Base-by-base conservation (phyloP, 306 rosid genomes). In the Alnus rubra region DNA sequence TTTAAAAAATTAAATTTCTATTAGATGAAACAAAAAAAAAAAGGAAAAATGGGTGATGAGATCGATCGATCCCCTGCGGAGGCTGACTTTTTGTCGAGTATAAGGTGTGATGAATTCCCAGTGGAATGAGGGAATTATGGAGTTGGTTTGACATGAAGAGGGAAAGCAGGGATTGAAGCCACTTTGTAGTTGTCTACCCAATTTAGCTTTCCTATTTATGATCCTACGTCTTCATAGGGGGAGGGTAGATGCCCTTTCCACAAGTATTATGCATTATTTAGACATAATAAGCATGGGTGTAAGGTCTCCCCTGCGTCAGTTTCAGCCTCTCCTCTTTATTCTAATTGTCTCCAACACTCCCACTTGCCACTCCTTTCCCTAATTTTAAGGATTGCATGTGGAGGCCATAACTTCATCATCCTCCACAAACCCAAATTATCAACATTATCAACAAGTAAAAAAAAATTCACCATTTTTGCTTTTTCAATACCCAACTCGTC, bases 121-220 rank as follows among this genome's bases (percentile, higher is more conserved):
- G 2, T 33, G 2, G 39, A 80, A 80, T 19, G 65, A 59, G 79
- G 70, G 70, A 81, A 77, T 75, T 64, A 35, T 78, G 80, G 67
- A 49, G n/a, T 80, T 7, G 81, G 75, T 71, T 83, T 81, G 83
- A 81, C 80, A 54, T 73, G 51, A 74, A 53, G 51, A 82, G 79
- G 45, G 45, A 59, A 4, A 55, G 51, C 80, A 79, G 52, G 73
- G 6, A 62, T 56, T 73, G 52, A 51, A 78, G 10, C 74, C 6
- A 73, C 88, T 69, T 82, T 55, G n/a, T 56, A 62, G n/a, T 74
- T 87, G 88, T 84, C 50, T 80, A 74, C 79, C 82, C 58, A 39
- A 70, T 62, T 69, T 69, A 76, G 58, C 70, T 76, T 74, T 39
- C 79, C 75, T 73, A 86, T 86, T 86, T 81, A 86, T 83, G 81